A percentile compares a stretch with the other conserved stretches of the same genome.
These are phyloP conservation scores for Lactarius trivialis DNA, from an alignment of 768 basidiomycete species.

Conservation along the genomic window DNA sequence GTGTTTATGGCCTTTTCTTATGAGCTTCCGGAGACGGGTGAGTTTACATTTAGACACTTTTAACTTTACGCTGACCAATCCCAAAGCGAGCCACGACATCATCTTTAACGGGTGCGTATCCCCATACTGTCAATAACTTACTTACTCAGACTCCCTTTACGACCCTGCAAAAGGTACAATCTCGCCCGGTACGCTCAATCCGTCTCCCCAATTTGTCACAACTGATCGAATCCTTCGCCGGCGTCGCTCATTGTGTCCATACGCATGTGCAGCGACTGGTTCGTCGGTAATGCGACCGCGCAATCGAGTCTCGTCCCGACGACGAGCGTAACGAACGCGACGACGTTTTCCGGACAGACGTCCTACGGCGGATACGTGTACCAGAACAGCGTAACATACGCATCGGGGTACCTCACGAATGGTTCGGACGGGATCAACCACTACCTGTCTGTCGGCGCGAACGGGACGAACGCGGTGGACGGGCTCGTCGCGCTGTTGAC, in stretches of 20 bases:
- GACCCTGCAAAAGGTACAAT: constrained; percentile 49
- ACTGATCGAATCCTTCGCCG: background rate
- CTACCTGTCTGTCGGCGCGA: constrained; percentile 43
- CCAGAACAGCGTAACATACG: constrained; percentile 58
- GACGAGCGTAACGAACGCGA: constrained; percentile 43
- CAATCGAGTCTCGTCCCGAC: constrained; percentile 39
- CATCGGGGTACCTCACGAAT: constrained; percentile 64
- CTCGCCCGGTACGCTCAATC: constrained; percentile 49
- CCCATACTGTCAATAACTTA: background rate
- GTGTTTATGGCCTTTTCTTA: constrained; percentile 72
- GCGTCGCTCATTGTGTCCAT: constrained; percentile 1
- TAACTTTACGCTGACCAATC: background rate
- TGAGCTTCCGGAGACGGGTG: constrained; percentile 59
- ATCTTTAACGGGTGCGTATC: constrained; percentile 53
- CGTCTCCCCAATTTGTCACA: background rate
- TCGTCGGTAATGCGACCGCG: constrained; percentile 78
- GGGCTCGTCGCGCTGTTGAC: constrained; percentile 77
- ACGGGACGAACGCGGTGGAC: constrained; percentile 61
- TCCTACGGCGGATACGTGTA: constrained; percentile 67
- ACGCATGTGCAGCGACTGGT: constrained; percentile 51
- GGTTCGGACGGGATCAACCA: constrained; percentile 68
- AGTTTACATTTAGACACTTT: constrained; percentile 21
- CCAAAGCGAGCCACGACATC: constrained; percentile 60
- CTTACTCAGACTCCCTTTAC: constrained; percentile 5
- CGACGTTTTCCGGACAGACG: constrained; percentile 58